A percentile compares a stretch with the other conserved stretches of the same genome.
Evolutionary conservation across 2,329 filamentous ascomycete genomes (phyloP).

Genomic region (Chaetomiaceae sp.): DNA sequence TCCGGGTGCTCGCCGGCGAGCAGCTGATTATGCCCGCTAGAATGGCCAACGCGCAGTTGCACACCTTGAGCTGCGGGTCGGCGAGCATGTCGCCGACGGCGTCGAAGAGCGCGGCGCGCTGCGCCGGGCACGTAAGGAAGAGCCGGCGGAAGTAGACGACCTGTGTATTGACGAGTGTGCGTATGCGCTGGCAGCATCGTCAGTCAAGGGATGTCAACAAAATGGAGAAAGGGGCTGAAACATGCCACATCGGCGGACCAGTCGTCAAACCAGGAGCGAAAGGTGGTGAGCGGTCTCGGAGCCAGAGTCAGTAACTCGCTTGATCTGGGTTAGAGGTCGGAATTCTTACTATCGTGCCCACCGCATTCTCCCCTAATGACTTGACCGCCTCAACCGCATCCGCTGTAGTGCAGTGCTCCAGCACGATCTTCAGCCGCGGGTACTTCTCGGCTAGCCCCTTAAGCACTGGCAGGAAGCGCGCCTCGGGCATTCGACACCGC

Average conservation of each 20-base stretch:
- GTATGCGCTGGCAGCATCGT: slow-evolving; percentile 88
- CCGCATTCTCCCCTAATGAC: slow-evolving; percentile 70
- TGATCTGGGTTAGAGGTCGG: too few species aligned
- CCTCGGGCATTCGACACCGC: slow-evolving; percentile 64
- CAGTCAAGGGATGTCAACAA: background rate
- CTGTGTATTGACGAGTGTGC: slow-evolving; percentile 96
- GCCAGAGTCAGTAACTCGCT: background rate
- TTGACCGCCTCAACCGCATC: slow-evolving; percentile 74
- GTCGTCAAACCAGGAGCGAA: slow-evolving; percentile 73
- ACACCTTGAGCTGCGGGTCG: slow-evolving; percentile 88
- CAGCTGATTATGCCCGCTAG: slow-evolving; percentile 97
- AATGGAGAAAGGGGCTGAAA: slow-evolving; percentile 28
- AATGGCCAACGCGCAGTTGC: slow-evolving; percentile 85
- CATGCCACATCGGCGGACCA: slow-evolving; percentile 48
- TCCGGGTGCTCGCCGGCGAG: slow-evolving; percentile 74
- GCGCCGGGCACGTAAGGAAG: slow-evolving; percentile 70
- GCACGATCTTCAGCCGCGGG: slow-evolving; percentile 61
- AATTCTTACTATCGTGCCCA: slow-evolving; percentile 53
- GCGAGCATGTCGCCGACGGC: slow-evolving; percentile 95
- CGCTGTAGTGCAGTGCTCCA: slow-evolving; percentile 85
- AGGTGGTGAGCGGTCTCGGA: slow-evolving; percentile 70
- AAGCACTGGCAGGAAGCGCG: slow-evolving; percentile 74
- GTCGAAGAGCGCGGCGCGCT: slow-evolving; percentile 76
- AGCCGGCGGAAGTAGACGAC: slow-evolving; percentile 96
- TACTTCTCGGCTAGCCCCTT: slow-evolving; percentile 66